Evolutionary conservation across 306 rosid species (phyloP).

Genomic region (Acmispon strigosus): DNA sequence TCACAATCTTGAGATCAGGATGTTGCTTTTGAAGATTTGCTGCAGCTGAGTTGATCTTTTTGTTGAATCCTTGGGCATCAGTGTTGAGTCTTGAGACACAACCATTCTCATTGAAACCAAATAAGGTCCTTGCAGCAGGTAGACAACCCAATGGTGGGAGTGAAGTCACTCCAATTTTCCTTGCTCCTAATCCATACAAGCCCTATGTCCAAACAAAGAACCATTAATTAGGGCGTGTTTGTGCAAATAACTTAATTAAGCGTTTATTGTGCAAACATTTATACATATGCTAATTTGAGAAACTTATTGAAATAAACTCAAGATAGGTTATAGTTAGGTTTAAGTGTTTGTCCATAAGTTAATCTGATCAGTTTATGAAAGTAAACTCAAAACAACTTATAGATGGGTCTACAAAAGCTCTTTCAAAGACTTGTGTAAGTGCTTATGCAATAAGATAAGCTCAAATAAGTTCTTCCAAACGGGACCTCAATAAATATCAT

Average conservation of each 20-base stretch:
- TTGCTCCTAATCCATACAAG: constrained; percentile 75
- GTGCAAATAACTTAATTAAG: too few relatives aligned
- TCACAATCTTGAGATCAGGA: constrained; percentile 63
- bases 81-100: constrained; percentile 64
- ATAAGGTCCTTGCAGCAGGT: constrained; percentile 64
- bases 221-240: background rate
- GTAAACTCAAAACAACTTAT: too few relatives aligned
- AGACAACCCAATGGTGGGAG: constrained; percentile 94
- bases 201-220: constrained; percentile 35
- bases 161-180: constrained; percentile 89
- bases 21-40: constrained; percentile 60
- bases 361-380: too few relatives aligned
- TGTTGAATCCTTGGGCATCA: constrained; percentile 74
- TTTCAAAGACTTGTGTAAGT: too few relatives aligned
- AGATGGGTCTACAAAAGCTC: too few relatives aligned
- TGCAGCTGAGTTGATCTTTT: constrained; percentile 61
- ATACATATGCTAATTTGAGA: too few relatives aligned
- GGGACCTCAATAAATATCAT: background rate
- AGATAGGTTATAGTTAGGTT: too few relatives aligned
- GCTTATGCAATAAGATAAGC: too few relatives aligned
- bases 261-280: too few relatives aligned
- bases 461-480: too few relatives aligned
- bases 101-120: constrained; percentile 55
- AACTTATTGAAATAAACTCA: too few relatives aligned
- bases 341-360: too few relatives aligned